These are phyloP conservation scores for Coprinopsis sp. DNA, from an alignment of 768 basidiomycete species.

Conservation along the genomic window DNA sequence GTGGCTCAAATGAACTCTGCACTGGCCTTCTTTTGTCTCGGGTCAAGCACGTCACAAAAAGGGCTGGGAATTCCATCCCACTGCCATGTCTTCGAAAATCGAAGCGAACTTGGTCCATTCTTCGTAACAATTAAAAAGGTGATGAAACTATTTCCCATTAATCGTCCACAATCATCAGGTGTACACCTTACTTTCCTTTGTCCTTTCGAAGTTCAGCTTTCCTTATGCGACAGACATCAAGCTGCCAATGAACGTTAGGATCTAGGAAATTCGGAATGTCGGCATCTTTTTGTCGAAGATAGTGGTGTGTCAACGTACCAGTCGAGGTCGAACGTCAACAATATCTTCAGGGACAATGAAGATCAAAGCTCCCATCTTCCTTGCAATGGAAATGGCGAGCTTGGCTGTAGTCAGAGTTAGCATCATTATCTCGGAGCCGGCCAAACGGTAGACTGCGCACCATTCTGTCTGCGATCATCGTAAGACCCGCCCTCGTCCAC, in stretches of 20 bases:
- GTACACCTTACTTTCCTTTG: no score
- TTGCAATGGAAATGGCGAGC: conserved; percentile 96
- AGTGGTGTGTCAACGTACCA: conserved; percentile 55
- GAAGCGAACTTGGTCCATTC: no score
- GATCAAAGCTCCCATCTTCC: conserved; percentile 94
- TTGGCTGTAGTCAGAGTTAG: conserved; percentile 57
- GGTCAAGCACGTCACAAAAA: no score
- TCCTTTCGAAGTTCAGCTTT: no score
- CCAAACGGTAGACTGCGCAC: conserved; percentile 39
- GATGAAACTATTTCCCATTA: no score
- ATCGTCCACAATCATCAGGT: no score
- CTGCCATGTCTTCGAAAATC: no score
- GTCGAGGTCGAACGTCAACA: conserved; percentile 85
- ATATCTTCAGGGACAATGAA: conserved; percentile 98
- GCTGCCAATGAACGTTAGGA: conserved; percentile 93
- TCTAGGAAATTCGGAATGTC: conserved; percentile 37
- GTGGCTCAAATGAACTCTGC: no score
- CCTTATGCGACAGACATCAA: conserved; percentile 70
- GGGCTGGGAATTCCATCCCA: no score
- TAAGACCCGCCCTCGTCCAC: conserved; percentile 62
- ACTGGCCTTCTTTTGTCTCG: no score
- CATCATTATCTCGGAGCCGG: conserved; percentile 1
- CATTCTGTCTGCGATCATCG: conserved; percentile 90
- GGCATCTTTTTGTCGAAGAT: background rate
- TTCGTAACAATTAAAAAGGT: no score